Evolutionary conservation across 257 asterid genomes (phyloP).

Genomic region (Nicotiana otophora): DNA sequence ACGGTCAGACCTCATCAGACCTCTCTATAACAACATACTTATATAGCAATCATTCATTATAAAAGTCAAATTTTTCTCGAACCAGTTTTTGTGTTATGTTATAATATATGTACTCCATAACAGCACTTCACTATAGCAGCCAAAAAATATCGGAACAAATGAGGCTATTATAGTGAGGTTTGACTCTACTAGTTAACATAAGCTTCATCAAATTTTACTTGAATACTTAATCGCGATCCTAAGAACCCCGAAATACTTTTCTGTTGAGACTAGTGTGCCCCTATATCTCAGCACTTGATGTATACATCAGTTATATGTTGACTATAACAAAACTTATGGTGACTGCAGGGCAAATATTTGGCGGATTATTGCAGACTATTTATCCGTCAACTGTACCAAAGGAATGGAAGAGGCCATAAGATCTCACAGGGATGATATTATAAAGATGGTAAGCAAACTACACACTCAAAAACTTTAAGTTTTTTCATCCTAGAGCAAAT

Average conservation of each 20-base stretch:
- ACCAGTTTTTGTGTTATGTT: no score
- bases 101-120: no score
- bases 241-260: background rate
- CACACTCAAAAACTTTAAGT: background rate
- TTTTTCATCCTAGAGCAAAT: background rate
- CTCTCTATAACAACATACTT: no score
- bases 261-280: background rate
- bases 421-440: background rate
- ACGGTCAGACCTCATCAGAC: no score
- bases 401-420: constrained; percentile 35
- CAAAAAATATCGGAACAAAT: no score
- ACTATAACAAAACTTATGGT: background rate
- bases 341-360: constrained; percentile 25
- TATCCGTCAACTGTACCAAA: constrained; percentile 36
- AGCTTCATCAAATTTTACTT: background rate
- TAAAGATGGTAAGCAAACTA: background rate
- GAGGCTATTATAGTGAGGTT: no score
- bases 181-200: no score
- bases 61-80: no score
- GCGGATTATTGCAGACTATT: constrained; percentile 36
- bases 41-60: no score
- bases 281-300: background rate
- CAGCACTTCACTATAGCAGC: no score
- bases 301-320: background rate
- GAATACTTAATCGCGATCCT: background rate